Evolutionary conservation across 106 monocot genomes (phyloP).

Genomic region (Amphibolis antarctica): DNA sequence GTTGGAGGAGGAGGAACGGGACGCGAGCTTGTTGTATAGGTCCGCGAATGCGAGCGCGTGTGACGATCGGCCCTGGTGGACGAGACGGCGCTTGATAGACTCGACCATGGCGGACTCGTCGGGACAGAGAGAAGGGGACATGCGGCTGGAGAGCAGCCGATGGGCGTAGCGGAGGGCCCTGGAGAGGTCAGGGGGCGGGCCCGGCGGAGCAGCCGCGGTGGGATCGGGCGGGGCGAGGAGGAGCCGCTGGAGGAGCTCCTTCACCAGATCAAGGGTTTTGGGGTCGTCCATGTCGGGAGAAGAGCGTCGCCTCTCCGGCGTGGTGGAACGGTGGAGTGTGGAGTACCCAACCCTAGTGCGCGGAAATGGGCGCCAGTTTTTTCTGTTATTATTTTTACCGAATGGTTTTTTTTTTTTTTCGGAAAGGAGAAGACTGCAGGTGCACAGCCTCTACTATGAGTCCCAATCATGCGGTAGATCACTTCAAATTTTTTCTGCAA

Average conservation of each 20-base stretch:
- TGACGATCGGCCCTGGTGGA: conserved; percentile 35
- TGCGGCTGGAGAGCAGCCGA: conserved; percentile 73
- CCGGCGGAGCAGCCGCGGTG: conserved; percentile 9
- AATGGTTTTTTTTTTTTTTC: too few relatives aligned
- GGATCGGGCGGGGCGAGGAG: too few relatives aligned
- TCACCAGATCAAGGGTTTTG: conserved; percentile 58
- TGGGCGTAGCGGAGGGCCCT: conserved; percentile 54
- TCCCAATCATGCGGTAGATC: too few relatives aligned
- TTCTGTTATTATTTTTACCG: too few relatives aligned
- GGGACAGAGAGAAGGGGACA: conserved; percentile 37
- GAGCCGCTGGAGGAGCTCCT: conserved; percentile 72
- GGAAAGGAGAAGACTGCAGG: too few relatives aligned
- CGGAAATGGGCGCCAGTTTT: too few relatives aligned
- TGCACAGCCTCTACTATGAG: too few relatives aligned
- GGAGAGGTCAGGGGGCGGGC: conserved; percentile 16
- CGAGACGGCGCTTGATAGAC: conserved; percentile 80
- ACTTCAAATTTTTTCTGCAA: too few relatives aligned
- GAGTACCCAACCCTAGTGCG: too few relatives aligned
- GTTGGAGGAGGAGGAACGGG: conserved; percentile 28
- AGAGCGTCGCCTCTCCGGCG: background rate
- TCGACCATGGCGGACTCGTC: conserved; percentile 60
- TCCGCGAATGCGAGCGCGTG: conserved; percentile 77
- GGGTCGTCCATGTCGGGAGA: conserved; percentile 58
- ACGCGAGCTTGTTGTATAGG: conserved; percentile 51
- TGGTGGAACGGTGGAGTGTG: too few relatives aligned